phyloP scores from a whole-genome alignment of 306 rosid species.

The Castanea sativa region DNA sequence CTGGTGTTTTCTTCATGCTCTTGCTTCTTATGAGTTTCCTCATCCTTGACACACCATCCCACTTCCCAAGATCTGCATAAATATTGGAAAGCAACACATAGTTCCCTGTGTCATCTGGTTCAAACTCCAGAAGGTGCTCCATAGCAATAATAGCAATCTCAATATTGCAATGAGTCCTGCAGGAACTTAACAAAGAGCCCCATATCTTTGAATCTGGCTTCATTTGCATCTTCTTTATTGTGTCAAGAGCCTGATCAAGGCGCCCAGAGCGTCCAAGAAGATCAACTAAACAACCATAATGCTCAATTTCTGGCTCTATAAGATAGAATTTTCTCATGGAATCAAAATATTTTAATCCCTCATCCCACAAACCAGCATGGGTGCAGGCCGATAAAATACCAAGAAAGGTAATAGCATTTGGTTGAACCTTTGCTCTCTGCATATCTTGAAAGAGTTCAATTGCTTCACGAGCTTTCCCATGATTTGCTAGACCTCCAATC shows the following conservation, averaged over 20 bases:
- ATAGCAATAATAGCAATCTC: constrained; percentile 61
- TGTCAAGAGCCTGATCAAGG: constrained; percentile 60
- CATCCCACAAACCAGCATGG: constrained; percentile 67
- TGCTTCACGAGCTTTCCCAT: constrained; percentile 63
- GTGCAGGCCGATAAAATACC: constrained; percentile 71
- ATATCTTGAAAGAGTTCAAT: constrained; percentile 57
- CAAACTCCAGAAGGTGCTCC: constrained; percentile 59
- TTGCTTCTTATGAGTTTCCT: constrained; percentile 59
- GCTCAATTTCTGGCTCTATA: constrained; percentile 59
- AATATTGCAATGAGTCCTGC: constrained; percentile 63
- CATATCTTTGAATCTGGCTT: constrained; percentile 73
- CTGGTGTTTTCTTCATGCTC: constrained; percentile 68
- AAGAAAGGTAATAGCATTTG: constrained; percentile 71
- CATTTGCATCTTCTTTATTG: constrained; percentile 61
- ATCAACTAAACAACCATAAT: constrained; percentile 83
- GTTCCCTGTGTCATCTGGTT: constrained; percentile 84
- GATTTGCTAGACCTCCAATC: constrained; percentile 69
- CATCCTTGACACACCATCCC: constrained; percentile 64
- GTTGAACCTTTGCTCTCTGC: constrained; percentile 42
- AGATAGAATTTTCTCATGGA: constrained; percentile 42
- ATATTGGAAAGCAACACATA: constrained; percentile 73
- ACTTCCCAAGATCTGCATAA: constrained; percentile 69
- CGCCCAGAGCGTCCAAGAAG: constrained; percentile 70
- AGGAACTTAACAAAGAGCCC: constrained; percentile 75
- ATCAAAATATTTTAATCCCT: constrained; percentile 62